Percentiles rank a stretch among this genome's conserved stretches.
These are phyloP conservation scores for Penicillium fuscoglaucum DNA, from an alignment of 2,329 filamentous ascomycete genomes.

Conservation along the genomic window DNA sequence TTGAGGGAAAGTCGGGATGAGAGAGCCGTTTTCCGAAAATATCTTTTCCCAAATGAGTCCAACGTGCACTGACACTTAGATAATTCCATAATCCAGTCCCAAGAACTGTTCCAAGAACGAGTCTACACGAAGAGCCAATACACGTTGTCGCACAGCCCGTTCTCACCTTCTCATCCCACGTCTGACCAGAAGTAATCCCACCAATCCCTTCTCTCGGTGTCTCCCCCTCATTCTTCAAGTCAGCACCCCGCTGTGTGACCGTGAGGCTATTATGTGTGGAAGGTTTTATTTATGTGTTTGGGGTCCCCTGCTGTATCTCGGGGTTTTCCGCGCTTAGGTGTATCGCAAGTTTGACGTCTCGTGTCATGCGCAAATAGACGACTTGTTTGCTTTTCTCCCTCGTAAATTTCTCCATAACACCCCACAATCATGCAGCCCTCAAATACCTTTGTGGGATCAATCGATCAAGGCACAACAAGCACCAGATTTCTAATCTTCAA, in stretches of 20 bases:
- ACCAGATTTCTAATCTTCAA: constrained; percentile 89
- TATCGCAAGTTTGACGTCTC: not conserved
- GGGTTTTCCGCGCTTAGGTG: not conserved
- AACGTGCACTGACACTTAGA: not conserved
- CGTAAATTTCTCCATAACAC: not conserved
- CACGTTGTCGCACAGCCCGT: not conserved
- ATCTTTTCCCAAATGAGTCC: not conserved
- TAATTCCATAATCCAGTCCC: not conserved
- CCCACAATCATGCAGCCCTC: constrained; percentile 23
- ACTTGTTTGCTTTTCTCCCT: not conserved
- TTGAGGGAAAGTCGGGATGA: not conserved
- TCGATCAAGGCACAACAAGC: constrained; percentile 88
- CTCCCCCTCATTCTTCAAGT: constrained; percentile 1
- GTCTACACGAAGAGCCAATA: not conserved
- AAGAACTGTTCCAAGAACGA: not conserved
- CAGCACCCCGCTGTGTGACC: constrained; percentile 5
- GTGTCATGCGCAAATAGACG: not conserved
- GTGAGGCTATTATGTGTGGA: not conserved
- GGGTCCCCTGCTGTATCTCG: not conserved
- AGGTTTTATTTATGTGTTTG: not conserved
- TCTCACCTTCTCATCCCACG: not conserved
- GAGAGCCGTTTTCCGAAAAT: not conserved
- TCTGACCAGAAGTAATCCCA: constrained; percentile 3
- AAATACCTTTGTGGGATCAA: constrained; percentile 70
- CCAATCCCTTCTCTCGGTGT: constrained; percentile 3